Evolutionary conservation across 2,329 filamentous ascomycete genomes (phyloP).

Genomic region (Botrytis pseudocinerea): DNA sequence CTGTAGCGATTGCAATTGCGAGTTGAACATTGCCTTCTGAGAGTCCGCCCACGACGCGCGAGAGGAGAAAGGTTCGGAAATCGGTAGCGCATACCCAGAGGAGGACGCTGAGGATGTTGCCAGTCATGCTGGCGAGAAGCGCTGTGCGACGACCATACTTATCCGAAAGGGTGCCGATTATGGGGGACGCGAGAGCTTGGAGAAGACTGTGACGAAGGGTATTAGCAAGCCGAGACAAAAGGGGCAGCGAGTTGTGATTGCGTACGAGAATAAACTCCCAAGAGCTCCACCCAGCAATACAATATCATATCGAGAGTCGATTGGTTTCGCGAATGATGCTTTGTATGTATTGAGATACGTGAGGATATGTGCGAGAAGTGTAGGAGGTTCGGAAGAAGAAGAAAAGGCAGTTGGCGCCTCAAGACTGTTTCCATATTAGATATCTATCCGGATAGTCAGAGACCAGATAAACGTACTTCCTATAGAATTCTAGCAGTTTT

Average conservation of each 20-base stretch:
- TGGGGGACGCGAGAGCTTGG: constrained; percentile 86
- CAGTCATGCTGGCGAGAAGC: constrained; percentile 85
- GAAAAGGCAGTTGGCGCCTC: constrained; percentile 58
- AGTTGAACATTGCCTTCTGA: constrained; percentile 97
- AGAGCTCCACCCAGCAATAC: constrained; percentile 91
- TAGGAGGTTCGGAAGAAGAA: constrained; percentile 50
- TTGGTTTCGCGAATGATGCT: constrained; percentile 84
- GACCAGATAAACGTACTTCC: constrained; percentile 64
- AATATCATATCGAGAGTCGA: constrained; percentile 96
- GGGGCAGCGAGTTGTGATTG: neutral
- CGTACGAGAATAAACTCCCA: constrained; percentile 81
- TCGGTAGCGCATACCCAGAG: constrained; percentile 93
- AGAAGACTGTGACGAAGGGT: constrained; percentile 60
- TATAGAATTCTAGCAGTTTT: constrained; percentile 93
- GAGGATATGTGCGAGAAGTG: constrained; percentile 77
- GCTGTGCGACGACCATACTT: constrained; percentile 83
- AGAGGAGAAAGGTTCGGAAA: constrained; percentile 95
- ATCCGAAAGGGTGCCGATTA: constrained; percentile 89
- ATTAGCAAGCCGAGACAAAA: neutral
- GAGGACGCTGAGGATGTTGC: constrained; percentile 89
- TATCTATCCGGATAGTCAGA: constrained; percentile 76
- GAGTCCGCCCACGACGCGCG: constrained; percentile 84
- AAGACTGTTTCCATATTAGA: constrained; percentile 56
- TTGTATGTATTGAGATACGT: constrained; percentile 91
- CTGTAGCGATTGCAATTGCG: constrained; percentile 92